A percentile compares a stretch with the other conserved stretches of the same genome.
Conservation (phyloP, 2,329 filamentous ascomycete species). For the Phialemoniopsis sp. region DNA sequence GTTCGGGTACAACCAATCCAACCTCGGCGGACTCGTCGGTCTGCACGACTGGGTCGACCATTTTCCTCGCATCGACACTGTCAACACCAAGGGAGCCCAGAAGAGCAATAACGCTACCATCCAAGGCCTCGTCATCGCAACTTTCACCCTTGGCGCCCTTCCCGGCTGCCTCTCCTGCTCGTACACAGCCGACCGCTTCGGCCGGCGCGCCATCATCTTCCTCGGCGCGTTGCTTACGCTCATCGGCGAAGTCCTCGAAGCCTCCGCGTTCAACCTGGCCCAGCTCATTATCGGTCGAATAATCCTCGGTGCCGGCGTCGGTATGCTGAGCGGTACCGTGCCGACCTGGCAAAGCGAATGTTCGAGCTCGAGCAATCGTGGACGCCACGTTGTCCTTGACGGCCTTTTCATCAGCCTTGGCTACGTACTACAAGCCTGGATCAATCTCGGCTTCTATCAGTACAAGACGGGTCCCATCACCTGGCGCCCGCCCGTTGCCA, state of each 20-base stretch:
- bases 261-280: slow-evolving; percentile 36
- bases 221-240: slow-evolving; percentile 42
- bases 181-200: slow-evolving; percentile 39
- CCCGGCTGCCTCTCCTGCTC: slow-evolving; percentile 13
- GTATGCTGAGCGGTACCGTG: slow-evolving; percentile 42
- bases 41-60: slow-evolving; percentile 29
- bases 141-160: slow-evolving; percentile 15
- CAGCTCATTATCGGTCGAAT: slow-evolving; percentile 48
- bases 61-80: slow-evolving; percentile 45
- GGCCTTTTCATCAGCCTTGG: slow-evolving; percentile 11
- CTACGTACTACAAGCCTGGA: slow-evolving; percentile 9
- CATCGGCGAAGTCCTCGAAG: slow-evolving; percentile 42
- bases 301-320: slow-evolving; percentile 42
- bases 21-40: slow-evolving; percentile 36
- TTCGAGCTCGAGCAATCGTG: slow-evolving; percentile 12
- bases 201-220: slow-evolving; percentile 45
- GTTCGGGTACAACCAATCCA: slow-evolving; percentile 48
- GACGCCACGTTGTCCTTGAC: slow-evolving; percentile 15
- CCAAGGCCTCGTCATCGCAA: slow-evolving; percentile 16
- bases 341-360: slow-evolving; percentile 18
- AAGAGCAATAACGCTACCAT: slow-evolving; percentile 32
- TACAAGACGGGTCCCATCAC: slow-evolving; percentile 5
- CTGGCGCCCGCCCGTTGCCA: slow-evolving; percentile 26
- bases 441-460: slow-evolving; percentile 9
- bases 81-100: slow-evolving; percentile 31